Conservation (phyloP, 2,329 filamentous ascomycete genomes). For the Fusarium heterosporum region DNA sequence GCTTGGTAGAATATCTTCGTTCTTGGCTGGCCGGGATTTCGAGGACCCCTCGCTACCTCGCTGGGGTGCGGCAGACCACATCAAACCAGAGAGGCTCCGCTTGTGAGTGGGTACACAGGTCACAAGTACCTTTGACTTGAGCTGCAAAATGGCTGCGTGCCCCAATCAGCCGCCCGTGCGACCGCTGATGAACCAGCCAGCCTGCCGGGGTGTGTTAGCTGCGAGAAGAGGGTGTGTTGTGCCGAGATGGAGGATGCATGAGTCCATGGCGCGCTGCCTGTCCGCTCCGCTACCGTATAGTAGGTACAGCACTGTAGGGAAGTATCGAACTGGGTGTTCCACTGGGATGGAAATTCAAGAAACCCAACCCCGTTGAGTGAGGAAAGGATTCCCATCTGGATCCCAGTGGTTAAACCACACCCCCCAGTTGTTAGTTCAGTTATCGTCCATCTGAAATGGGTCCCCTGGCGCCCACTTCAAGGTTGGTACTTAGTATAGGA, state of each 20-base stretch:
- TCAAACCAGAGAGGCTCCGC: constrained; percentile 18
- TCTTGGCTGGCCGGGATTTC: constrained; percentile 24
- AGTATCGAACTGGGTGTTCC: constrained; percentile 24
- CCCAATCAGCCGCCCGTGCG: constrained; percentile 42
- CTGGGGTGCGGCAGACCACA: constrained; percentile 40
- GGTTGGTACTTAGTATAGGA: constrained; percentile 25
- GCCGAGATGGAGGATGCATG: constrained; percentile 10
- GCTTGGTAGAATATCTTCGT: constrained; percentile 18
- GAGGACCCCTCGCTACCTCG: constrained; percentile 19
- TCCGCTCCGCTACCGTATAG: constrained; percentile 27
- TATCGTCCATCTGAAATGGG: constrained; percentile 28
- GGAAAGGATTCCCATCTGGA: constrained; percentile 34
- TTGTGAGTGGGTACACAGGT: constrained; percentile 25
- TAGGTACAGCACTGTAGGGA: constrained; percentile 1
- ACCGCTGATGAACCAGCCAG: constrained; percentile 46
- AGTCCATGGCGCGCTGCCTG: constrained; percentile 7
- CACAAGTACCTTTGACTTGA: constrained; percentile 44
- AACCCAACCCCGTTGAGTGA: constrained; percentile 25
- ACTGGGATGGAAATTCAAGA: constrained; percentile 32
- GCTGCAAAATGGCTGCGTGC: constrained; percentile 25
- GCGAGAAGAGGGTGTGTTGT: constrained; percentile 14
- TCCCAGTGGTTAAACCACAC: constrained; percentile 12
- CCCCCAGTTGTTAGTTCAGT: constrained; percentile 30
- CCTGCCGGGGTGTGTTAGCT: constrained; percentile 33
- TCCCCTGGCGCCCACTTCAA: constrained; percentile 32